Conservation (phyloP, 345 rosid genomes). For the Cardiospermum halicacabum region DNA sequence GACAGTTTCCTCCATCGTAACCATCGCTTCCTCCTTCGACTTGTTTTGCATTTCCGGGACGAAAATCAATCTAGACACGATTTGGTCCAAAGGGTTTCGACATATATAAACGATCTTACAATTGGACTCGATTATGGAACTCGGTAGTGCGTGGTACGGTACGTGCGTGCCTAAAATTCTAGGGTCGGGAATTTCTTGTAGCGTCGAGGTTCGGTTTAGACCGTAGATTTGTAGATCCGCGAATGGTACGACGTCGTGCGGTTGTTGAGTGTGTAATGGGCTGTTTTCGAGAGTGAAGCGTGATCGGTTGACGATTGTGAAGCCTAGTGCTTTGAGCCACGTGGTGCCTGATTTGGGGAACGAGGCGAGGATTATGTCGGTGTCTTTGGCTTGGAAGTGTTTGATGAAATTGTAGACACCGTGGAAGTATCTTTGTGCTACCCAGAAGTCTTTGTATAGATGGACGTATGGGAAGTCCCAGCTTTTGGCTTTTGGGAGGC, state of each 20-base stretch:
- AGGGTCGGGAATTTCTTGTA: background rate
- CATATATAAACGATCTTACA: constrained; percentile 26
- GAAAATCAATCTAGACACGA: constrained; percentile 24
- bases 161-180: constrained; percentile 19
- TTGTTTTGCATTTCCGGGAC: background rate
- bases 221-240: background rate
- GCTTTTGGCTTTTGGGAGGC: background rate
- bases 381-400: constrained; percentile 15
- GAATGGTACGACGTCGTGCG: background rate
- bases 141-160: constrained; percentile 13
- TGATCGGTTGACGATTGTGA: constrained; percentile 12
- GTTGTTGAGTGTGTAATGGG: background rate
- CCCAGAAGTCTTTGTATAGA: constrained; percentile 2
- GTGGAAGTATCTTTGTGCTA: background rate
- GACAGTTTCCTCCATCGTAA: constrained; percentile 14
- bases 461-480: background rate
- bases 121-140: constrained; percentile 1
- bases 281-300: background rate
- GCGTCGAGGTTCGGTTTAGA: background rate
- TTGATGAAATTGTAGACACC: background rate
- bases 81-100: constrained; percentile 23
- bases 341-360: constrained; percentile 24
- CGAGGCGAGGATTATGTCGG: constrained; percentile 18
- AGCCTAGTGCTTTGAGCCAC: constrained; percentile 29
- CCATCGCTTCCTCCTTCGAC: background rate